phyloP scores from a whole-genome alignment of 768 basidiomycete genomes.

The Calocybe gangraenosa region DNA sequence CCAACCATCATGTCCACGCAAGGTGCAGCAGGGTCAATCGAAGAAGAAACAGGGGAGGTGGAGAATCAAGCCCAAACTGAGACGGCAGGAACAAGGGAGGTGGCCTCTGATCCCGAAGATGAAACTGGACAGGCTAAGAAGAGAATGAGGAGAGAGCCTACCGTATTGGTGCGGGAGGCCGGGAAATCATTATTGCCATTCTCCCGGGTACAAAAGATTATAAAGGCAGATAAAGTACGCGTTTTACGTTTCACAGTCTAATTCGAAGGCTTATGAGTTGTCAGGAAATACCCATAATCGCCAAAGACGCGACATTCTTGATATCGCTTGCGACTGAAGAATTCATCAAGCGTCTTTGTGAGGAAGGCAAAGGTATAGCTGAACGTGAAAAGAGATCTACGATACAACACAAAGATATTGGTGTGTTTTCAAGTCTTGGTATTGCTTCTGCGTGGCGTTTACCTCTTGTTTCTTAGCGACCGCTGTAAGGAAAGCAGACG shows the following conservation, averaged over 20 bases:
- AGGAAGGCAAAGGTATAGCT: constrained; percentile 69
- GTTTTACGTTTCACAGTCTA: neutral
- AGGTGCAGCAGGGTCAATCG: neutral
- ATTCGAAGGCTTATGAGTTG: neutral
- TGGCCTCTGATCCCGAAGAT: constrained; percentile 1
- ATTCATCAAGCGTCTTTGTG: constrained; percentile 73
- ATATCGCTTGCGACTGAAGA: constrained; percentile 86
- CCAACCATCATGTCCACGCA: constrained; percentile 8
- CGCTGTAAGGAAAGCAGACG: constrained; percentile 63
- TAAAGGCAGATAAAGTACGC: constrained; percentile 80
- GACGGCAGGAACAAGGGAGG: neutral
- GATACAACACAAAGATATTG: constrained; percentile 76
- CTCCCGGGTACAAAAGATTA: constrained; percentile 75
- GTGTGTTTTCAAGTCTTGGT: constrained; percentile 38
- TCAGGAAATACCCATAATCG: constrained; percentile 73
- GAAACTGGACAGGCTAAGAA: constrained; percentile 19
- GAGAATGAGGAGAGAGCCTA: constrained; percentile 23
- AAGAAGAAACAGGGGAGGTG: neutral
- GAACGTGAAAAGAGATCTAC: constrained; percentile 68
- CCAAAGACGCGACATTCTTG: constrained; percentile 73
- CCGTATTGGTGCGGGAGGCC: constrained; percentile 24
- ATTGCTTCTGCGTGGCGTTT: neutral
- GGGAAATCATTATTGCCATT: constrained; percentile 78
- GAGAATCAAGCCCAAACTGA: neutral
- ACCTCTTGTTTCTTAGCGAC: constrained; percentile 36